Conservation (phyloP, 2,329 filamentous ascomycete species). For the Fusarium sp. region DNA sequence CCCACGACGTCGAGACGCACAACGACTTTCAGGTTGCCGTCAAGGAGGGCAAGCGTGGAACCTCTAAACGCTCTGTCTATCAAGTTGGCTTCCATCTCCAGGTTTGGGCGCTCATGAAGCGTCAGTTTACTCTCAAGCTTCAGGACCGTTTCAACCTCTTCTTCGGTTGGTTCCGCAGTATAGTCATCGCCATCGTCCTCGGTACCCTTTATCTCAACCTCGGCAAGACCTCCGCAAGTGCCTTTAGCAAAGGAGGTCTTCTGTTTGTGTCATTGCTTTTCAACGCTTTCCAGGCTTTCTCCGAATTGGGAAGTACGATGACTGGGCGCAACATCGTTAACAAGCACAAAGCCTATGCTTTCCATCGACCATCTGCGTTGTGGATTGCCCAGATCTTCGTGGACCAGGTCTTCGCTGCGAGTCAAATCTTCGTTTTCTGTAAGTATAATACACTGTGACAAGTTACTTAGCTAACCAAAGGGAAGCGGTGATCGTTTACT, state of each 20-base stretch:
- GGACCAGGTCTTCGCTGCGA: constrained; percentile 77
- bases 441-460: no score
- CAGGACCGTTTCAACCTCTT: constrained; percentile 83
- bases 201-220: constrained; percentile 83
- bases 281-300: constrained; percentile 89
- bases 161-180: constrained; percentile 75
- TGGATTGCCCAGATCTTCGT: constrained; percentile 87
- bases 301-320: constrained; percentile 81
- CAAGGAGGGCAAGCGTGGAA: constrained; percentile 79
- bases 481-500: constrained; percentile 87
- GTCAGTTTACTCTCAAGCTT: constrained; percentile 87
- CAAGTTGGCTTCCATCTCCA: constrained; percentile 85
- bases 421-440: constrained; percentile 77
- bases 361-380: constrained; percentile 82
- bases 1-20: constrained; percentile 73
- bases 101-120: constrained; percentile 83
- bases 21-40: constrained; percentile 83
- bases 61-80: constrained; percentile 82
- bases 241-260: constrained; percentile 84
- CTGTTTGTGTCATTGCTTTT: constrained; percentile 84
- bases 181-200: constrained; percentile 80
- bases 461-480: no score
- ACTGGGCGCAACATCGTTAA: constrained; percentile 80
- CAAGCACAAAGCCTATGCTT: constrained; percentile 86
- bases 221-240: constrained; percentile 72